Evolutionary conservation across 1,284 basidiomycete genomes (phyloP).

Genomic region (Ganoderma multipileum): DNA sequence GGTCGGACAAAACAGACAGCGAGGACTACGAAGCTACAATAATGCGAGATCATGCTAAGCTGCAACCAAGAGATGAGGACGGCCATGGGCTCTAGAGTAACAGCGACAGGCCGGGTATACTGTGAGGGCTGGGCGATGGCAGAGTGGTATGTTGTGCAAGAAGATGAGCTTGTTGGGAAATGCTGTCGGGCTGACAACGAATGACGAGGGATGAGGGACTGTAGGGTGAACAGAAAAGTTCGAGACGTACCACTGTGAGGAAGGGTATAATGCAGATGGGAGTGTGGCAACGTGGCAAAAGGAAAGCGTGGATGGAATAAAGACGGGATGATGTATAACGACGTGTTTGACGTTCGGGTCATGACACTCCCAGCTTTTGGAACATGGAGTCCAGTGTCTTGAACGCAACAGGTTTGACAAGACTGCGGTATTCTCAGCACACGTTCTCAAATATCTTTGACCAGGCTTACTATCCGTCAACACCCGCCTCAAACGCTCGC

Average conservation of each 20-base stretch:
- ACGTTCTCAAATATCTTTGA: neutral
- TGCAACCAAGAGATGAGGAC: constrained; percentile 11
- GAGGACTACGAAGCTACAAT: constrained; percentile 26
- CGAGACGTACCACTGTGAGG: neutral
- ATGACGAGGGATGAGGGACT: neutral
- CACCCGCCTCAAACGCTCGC: constrained; percentile 89
- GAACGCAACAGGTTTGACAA: constrained; percentile 93
- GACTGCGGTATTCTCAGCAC: constrained; percentile 49
- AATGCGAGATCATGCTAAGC: constrained; percentile 18
- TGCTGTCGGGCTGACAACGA: neutral
- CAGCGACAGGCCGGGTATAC: constrained; percentile 12
- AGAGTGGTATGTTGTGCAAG: constrained; percentile 17
- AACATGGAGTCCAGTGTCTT: constrained; percentile 90
- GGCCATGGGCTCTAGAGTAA: neutral
- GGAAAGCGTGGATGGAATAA: neutral
- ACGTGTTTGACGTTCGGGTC: constrained; percentile 30
- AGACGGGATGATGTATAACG: constrained; percentile 2
- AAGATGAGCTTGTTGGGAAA: constrained; percentile 3
- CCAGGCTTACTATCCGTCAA: constrained; percentile 88
- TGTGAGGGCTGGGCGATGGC: constrained; percentile 7
- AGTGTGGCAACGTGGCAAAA: neutral
- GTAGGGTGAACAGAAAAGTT: neutral
- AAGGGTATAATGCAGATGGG: neutral
- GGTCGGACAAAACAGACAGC: neutral
- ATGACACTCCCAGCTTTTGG: constrained; percentile 73